These are phyloP conservation scores for Debaryomyces prosopidis DNA, from an alignment of 805 yeast genomes.

Conservation along the genomic window DNA sequence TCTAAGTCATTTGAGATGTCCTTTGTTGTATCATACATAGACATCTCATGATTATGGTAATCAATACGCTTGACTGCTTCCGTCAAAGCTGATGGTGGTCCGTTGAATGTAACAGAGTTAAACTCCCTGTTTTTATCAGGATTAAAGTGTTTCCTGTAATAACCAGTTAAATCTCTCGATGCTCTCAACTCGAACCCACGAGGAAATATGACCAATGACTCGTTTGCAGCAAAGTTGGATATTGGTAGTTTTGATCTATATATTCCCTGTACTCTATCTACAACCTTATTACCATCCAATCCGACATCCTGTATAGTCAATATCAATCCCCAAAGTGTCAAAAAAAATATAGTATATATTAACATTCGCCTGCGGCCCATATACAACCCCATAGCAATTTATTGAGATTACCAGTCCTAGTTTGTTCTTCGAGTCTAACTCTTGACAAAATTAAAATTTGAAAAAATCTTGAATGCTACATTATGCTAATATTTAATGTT, in stretches of 20 bases:
- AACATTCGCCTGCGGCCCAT: not conserved
- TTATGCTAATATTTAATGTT: too few relatives aligned
- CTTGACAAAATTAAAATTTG: too few relatives aligned
- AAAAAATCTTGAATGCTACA: too few relatives aligned
- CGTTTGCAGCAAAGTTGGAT: not conserved
- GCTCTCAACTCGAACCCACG: not conserved
- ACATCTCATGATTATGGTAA: constrained; percentile 1
- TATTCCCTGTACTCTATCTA: not conserved
- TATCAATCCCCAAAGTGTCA: not conserved
- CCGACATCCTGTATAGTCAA: not conserved
- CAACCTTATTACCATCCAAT: not conserved
- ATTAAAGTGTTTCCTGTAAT: not conserved
- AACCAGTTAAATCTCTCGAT: not conserved
- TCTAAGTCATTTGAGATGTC: not conserved
- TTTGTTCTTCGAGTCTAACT: too few relatives aligned
- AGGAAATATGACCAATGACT: not conserved
- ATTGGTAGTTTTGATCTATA: not conserved
- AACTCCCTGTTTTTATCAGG: not conserved
- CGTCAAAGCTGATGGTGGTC: not conserved
- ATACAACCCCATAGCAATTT: not conserved
- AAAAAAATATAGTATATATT: not conserved
- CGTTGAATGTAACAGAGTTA: not conserved
- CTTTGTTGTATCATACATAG: constrained; percentile 1
- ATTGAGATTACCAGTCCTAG: too few relatives aligned
- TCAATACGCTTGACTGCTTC: not conserved